These are phyloP conservation scores for Kazachstania africana DNA, from an alignment of 805 yeast genomes.

Conservation along the genomic window DNA sequence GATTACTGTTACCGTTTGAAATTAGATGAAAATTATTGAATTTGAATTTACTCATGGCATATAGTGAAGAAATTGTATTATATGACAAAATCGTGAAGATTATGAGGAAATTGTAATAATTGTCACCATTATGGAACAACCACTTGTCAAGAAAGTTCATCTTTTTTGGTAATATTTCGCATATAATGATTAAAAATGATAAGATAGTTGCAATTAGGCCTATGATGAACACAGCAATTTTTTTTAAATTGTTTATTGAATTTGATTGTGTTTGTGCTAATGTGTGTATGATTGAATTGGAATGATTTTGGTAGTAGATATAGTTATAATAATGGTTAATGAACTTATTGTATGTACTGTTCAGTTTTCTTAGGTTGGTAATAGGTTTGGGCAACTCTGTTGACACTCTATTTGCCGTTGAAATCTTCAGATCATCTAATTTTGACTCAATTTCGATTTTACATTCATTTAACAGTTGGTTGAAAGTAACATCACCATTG, in stretches of 20 bases:
- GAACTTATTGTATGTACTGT: constrained; percentile 20
- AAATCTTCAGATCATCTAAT: constrained; percentile 9
- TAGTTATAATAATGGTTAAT: constrained; percentile 21
- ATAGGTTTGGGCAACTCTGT: constrained; percentile 3
- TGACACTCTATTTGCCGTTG: constrained; percentile 1
- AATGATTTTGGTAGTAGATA: constrained; percentile 16
- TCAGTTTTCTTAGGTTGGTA: constrained; percentile 14
- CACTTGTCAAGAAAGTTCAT: constrained; percentile 18
- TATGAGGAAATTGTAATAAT: constrained; percentile 12
- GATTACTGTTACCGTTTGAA: constrained; percentile 24
- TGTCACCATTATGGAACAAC: constrained; percentile 11
- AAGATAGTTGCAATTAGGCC: constrained; percentile 9
- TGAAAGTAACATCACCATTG: constrained; percentile 15
- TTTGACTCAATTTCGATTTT: constrained; percentile 18
- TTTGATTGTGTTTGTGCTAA: constrained; percentile 15
- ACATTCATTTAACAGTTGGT: constrained; percentile 16
- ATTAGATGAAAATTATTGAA: constrained; percentile 24
- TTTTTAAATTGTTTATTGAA: constrained; percentile 4
- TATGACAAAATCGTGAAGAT: constrained; percentile 18
- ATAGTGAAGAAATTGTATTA: constrained; percentile 19
- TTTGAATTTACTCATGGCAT: constrained; percentile 25
- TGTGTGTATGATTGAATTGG: constrained; percentile 18
- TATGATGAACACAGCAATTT: constrained; percentile 3
- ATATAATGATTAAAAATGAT: constrained; percentile 11
- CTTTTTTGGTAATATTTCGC: constrained; percentile 19